A percentile compares a stretch with the other conserved stretches of the same genome.
Evolutionary conservation across 768 basidiomycete species (phyloP).

Genomic region (Agaricus sinodeliciosus): DNA sequence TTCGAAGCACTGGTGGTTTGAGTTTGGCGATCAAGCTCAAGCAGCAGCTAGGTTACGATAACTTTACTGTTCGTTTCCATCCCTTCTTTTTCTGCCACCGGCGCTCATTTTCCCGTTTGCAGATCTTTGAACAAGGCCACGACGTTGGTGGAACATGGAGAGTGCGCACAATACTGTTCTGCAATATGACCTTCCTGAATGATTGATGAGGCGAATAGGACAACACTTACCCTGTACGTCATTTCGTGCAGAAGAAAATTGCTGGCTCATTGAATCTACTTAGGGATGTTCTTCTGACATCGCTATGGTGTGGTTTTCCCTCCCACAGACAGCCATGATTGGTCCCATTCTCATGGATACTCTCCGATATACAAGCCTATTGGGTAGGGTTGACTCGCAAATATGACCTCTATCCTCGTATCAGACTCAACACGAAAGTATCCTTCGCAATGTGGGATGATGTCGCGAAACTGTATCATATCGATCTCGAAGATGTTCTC

Average conservation of each 20-base stretch:
- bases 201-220: conserved; percentile 17
- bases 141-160: conserved; percentile 49
- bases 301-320: conserved; percentile 34
- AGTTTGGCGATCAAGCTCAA: conserved; percentile 36
- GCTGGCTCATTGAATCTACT: background rate
- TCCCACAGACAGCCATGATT: conserved; percentile 42
- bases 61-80: conserved; percentile 30
- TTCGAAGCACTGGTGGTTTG: conserved; percentile 32
- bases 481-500: conserved; percentile 25
- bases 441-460: conserved; percentile 39
- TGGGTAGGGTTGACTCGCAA: conserved; percentile 34
- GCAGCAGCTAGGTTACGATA: conserved; percentile 26
- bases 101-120: background rate
- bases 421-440: conserved; percentile 38
- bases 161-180: conserved; percentile 23
- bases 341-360: conserved; percentile 33
- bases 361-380: conserved; percentile 38
- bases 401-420: conserved; percentile 32
- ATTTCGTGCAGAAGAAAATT: background rate
- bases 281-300: conserved; percentile 42
- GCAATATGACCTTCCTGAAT: background rate
- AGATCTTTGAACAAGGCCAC: conserved; percentile 41
- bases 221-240: conserved; percentile 27
- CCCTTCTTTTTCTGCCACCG: background rate
- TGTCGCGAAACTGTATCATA: conserved; percentile 27